These are phyloP conservation scores for Tolypocladium endophyticum DNA, from an alignment of 2,329 filamentous ascomycete species.

Conservation along the genomic window DNA sequence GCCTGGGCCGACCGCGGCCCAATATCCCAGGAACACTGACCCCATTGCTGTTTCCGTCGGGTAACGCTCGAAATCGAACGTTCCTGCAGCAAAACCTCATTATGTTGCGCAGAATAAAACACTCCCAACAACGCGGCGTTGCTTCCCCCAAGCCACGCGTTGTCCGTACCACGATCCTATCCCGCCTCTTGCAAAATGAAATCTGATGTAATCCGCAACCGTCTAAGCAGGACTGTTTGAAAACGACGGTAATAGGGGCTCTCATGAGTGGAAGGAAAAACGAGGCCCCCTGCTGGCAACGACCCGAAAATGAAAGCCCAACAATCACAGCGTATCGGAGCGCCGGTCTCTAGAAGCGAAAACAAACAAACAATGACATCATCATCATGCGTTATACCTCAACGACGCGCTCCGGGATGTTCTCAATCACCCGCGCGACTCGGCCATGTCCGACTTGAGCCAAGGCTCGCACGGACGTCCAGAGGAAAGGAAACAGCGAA, in stretches of 20 bases:
- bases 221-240: not conserved
- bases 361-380: slow-evolving; percentile 7
- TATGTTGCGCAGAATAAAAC: not conserved
- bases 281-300: not conserved
- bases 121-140: not conserved
- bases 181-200: not conserved
- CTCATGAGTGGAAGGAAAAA: not conserved
- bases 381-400: slow-evolving; percentile 14
- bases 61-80: not conserved
- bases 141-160: not conserved
- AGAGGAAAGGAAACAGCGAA: slow-evolving; percentile 28
- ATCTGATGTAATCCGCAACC: not conserved
- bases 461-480: slow-evolving; percentile 21
- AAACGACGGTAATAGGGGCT: not conserved
- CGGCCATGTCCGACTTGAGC: slow-evolving; percentile 14
- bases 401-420: slow-evolving; percentile 13
- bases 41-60: not conserved
- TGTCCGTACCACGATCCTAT: not conserved
- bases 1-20: not conserved
- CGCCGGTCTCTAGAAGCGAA: slow-evolving; percentile 8
- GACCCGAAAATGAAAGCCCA: not conserved
- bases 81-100: not conserved
- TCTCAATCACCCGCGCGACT: slow-evolving; percentile 13
- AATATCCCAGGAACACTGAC: not conserved
- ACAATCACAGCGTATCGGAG: not conserved